Base-by-base conservation (phyloP, 257 asterid species). In the Nicotiana paniculata region DNA sequence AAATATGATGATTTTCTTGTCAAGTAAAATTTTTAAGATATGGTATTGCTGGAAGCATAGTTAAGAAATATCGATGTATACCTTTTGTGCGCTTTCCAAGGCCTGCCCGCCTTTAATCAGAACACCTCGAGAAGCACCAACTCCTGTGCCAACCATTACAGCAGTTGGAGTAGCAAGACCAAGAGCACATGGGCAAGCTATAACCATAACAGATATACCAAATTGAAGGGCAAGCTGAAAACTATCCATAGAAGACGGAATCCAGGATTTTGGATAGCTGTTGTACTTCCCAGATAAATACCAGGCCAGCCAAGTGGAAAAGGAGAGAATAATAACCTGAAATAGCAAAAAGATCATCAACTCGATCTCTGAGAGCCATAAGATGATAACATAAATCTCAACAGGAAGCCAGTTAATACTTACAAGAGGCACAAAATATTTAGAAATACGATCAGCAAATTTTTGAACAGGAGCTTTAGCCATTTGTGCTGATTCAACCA, bases 401-500 rank as follows among this genome's bases (percentile, higher is more conserved):
- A 64, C n/a, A 48, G 37, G 30, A 51, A 18, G 39, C 54, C 16
- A 68, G 35, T 53, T 48, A 48, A 35, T 82, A 81, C 93, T 85
- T 74, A 89, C 92, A 6, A 86, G 86, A 26, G 89, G 91, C 35
- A 88, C 91, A n/a, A 88, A 88, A 80, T 84, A 86, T 59, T 86
- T 86, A n/a, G 91, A 88, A 82, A 88, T 82, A 1, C 81, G 88
- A 77, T 90, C 93, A 9, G 92, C 93, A 67, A 89, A 83, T 81
- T 90, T 89, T 77, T 90, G 93, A 65, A 89, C 89, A 0, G 92
- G 93, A 78, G 93, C 93, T 89, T 90, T 90, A 43, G 91, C 90
- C 92, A 90, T 90, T 77, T 90, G 93, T 53, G 91, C 93, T 3
- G 93, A 86, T 84, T 90, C 91, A 74, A 90, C 91, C 12, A 89